Base-by-base conservation (phyloP, 164 flowering plant genomes). In the Nymphaea colorata region DNA sequence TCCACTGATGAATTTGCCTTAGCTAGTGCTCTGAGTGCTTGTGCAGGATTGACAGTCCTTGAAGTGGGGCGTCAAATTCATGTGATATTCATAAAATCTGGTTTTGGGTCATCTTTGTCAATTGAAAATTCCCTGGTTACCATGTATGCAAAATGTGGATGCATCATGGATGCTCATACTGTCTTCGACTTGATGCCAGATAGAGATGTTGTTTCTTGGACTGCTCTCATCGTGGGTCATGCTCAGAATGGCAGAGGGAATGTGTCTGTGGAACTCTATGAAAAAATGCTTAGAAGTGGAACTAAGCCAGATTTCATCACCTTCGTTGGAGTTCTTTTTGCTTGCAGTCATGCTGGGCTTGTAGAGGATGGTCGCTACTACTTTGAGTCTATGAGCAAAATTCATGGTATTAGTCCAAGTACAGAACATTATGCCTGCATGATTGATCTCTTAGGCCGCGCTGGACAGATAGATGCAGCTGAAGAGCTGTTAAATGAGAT, bases 301-400 rank as follows among this genome's bases (percentile, higher is more conserved):
- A 73, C 61, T 18, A 76, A 76, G 67, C 96, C 98, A 15, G 98
- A 92, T 75, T 83, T 64, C 69, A 73, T 92, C 66, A 84, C 96
- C 43, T 90, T 92, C 61, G 78, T 88, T 57, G 96, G 93, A 14
- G 71, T 92, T 64, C 73, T 92, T 44, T 92, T 90, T 82, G 91
- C 98, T 5, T 88, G 96, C 68, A 92, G 96, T 75, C 96, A 89
- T 76, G 84, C 87, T 10, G 94, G 98, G 62, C 87, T 86, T 57
- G 79, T 81, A 43, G 89, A 86, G 66, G 74, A 78, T 18, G 96
- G 86, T 7, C 71, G 66, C 42, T 44, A 5, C 53, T 83, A 82
- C 73, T 92, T 89, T 65, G 75, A 83, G 44, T 80, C 90, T 36
- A 92, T 89, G 98, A 67, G 68, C 2, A 72, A 72, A 53, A 78